Percentiles rank a stretch among this genome's conserved stretches.
Evolutionary conservation across 805 yeast species (phyloP).

Genomic region (Ogataea neopini): DNA sequence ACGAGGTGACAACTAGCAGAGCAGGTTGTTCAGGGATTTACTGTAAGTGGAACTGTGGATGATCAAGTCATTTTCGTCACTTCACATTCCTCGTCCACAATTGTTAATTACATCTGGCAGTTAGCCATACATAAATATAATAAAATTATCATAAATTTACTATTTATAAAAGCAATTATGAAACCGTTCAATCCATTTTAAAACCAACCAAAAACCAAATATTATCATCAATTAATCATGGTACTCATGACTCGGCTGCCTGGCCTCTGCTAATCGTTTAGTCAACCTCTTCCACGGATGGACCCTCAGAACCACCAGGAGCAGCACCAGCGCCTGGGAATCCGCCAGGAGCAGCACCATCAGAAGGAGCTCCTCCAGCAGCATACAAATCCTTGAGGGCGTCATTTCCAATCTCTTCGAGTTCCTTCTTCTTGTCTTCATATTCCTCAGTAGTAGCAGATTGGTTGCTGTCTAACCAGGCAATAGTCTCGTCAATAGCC

Average conservation of each 20-base stretch:
- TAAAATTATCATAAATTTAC: background rate
- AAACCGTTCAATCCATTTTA: background rate
- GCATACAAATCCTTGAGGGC: slow-evolving; percentile 96
- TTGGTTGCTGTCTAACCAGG: slow-evolving; percentile 92
- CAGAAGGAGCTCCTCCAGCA: slow-evolving; percentile 82
- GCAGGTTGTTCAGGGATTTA: no score
- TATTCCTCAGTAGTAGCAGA: slow-evolving; percentile 92
- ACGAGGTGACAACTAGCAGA: no score
- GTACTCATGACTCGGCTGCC: no score
- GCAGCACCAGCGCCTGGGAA: slow-evolving; percentile 48
- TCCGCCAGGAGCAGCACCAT: slow-evolving; percentile 55
- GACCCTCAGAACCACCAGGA: slow-evolving; percentile 40
- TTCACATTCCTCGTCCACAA: no score
- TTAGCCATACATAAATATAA: background rate
- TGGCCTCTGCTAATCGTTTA: no score
- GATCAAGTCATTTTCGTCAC: no score
- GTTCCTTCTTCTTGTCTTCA: slow-evolving; percentile 91
- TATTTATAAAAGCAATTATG: slow-evolving; percentile 3
- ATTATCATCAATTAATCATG: no score
- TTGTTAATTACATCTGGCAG: slow-evolving; percentile 1
- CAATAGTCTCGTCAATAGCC: slow-evolving; percentile 82
- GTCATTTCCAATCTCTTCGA: slow-evolving; percentile 94
- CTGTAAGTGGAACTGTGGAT: no score
- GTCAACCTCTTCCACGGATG: slow-evolving; percentile 83
- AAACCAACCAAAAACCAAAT: background rate